Evolutionary conservation across 208 protist species (phyloP).

Genomic region (Wallacemonas sp.): DNA sequence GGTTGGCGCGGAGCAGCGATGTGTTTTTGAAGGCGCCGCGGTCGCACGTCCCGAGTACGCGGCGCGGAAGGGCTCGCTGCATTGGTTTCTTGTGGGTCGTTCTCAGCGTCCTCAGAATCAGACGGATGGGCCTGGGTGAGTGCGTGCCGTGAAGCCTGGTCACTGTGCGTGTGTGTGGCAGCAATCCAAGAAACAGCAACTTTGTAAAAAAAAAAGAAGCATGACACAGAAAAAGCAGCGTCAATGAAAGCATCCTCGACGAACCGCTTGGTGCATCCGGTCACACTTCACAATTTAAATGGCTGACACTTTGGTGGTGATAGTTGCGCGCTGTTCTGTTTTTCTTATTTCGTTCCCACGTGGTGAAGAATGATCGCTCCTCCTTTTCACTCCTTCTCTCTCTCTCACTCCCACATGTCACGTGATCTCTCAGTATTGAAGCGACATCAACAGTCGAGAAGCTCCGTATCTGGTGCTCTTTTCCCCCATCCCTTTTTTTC

Average conservation of each 20-base stretch:
- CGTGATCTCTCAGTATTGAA: no score
- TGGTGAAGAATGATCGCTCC: constrained; percentile 22
- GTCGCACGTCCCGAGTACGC: constrained; percentile 11
- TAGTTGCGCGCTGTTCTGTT: not conserved
- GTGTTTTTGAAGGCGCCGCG: not conserved
- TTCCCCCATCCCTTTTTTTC: not conserved
- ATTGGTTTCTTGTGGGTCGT: constrained; percentile 30
- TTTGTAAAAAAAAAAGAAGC: no score
- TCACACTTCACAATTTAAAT: no score
- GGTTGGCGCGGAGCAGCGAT: not conserved
- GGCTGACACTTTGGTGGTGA: no score
- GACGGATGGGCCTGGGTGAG: not conserved
- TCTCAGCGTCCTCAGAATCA: constrained; percentile 25
- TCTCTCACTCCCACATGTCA: not conserved
- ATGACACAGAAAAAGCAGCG: no score
- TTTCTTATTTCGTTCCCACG: not conserved
- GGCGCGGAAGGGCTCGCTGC: constrained; percentile 23
- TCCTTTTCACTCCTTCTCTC: not conserved
- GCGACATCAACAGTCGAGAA: no score
- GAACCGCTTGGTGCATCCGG: no score
- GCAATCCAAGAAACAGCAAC: no score
- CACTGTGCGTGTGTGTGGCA: no score
- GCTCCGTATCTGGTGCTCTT: not conserved
- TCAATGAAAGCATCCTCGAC: no score
- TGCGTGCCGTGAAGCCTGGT: no score